Conservation (phyloP, 805 yeast genomes). For the Saccharomyces paradoxus region DNA sequence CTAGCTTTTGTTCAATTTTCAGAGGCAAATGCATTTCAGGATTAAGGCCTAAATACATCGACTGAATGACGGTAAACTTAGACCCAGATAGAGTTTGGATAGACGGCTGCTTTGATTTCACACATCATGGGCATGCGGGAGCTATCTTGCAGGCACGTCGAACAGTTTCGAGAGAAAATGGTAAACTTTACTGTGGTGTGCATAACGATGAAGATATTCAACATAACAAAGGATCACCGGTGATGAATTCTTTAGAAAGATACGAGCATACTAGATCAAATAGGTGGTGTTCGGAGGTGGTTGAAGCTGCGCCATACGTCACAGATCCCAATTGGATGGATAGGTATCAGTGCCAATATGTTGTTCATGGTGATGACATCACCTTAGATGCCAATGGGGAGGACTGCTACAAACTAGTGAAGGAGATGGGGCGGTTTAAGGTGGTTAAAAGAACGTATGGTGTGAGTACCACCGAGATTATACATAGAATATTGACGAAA, state of each 20-base stretch:
- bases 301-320: slow-evolving; percentile 84
- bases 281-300: slow-evolving; percentile 72
- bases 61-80: neutral
- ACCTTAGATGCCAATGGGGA: slow-evolving; percentile 94
- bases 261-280: slow-evolving; percentile 81
- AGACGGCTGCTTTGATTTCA: slow-evolving; percentile 96
- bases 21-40: neutral
- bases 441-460: slow-evolving; percentile 93
- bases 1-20: neutral
- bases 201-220: slow-evolving; percentile 86
- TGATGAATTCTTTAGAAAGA: slow-evolving; percentile 77
- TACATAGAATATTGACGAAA: slow-evolving; percentile 65
- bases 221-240: slow-evolving; percentile 87
- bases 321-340: slow-evolving; percentile 75
- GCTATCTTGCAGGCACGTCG: slow-evolving; percentile 91
- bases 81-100: slow-evolving; percentile 62
- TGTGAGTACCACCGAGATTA: slow-evolving; percentile 90
- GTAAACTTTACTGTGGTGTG: slow-evolving; percentile 50
- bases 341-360: slow-evolving; percentile 66
- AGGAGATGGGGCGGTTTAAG: slow-evolving; percentile 74
- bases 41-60: neutral
- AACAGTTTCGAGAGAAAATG: slow-evolving; percentile 40
- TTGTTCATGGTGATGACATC: slow-evolving; percentile 98
- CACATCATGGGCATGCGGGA: slow-evolving; percentile 97
- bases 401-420: slow-evolving; percentile 81